These are phyloP conservation scores for Daldinia childiae DNA, from an alignment of 495 filamentous ascomycete genomes.

Conservation along the genomic window DNA sequence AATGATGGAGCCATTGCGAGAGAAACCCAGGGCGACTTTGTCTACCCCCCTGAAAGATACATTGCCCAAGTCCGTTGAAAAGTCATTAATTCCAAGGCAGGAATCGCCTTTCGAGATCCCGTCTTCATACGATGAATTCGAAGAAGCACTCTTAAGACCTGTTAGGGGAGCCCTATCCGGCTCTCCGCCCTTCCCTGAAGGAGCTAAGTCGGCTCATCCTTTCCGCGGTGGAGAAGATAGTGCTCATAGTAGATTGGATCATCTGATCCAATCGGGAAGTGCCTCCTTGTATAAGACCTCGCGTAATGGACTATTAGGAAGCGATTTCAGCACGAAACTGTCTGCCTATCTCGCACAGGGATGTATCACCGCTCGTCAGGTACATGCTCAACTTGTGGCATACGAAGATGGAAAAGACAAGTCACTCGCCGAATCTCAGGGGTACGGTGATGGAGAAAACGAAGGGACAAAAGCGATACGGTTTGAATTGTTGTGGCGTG, in stretches of 20 bases:
- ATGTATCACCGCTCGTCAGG: slow-evolving; percentile 71
- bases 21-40: slow-evolving; percentile 62
- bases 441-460: slow-evolving; percentile 72
- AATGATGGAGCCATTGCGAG: slow-evolving; percentile 68
- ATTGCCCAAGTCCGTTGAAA: slow-evolving; percentile 63
- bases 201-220: slow-evolving; percentile 66
- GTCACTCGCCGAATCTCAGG: slow-evolving; percentile 47
- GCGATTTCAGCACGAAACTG: slow-evolving; percentile 75
- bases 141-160: slow-evolving; percentile 63
- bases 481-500: slow-evolving; percentile 77
- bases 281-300: slow-evolving; percentile 70
- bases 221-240: slow-evolving; percentile 71
- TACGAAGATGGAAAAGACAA: slow-evolving; percentile 69
- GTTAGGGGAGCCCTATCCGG: slow-evolving; percentile 50
- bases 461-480: slow-evolving; percentile 72
- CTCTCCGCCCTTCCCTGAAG: slow-evolving; percentile 56
- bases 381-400: slow-evolving; percentile 67
- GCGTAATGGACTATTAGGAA: slow-evolving; percentile 72
- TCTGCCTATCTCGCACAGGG: slow-evolving; percentile 75
- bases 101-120: slow-evolving; percentile 68
- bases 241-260: slow-evolving; percentile 62
- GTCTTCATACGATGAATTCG: slow-evolving; percentile 56
- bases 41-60: slow-evolving; percentile 52
- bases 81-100: slow-evolving; percentile 61
- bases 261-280: slow-evolving; percentile 66